Conservation (phyloP, 805 yeast genomes). For the Yarrowia deformans region DNA sequence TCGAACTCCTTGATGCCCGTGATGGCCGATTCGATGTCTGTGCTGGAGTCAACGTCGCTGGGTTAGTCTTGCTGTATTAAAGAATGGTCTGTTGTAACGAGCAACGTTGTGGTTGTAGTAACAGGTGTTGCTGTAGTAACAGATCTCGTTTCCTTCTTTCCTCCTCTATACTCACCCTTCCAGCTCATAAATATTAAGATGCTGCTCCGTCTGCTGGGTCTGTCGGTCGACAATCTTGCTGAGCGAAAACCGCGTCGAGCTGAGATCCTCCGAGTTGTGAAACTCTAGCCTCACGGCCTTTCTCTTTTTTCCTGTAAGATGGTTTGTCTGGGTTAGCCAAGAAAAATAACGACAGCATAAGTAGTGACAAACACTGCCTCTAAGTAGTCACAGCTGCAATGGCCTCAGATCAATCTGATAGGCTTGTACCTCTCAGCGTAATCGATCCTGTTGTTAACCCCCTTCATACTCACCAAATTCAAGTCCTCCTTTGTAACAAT, state of each 20-base stretch:
- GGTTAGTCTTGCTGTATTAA: too few species aligned
- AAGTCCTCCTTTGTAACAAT: slow-evolving; percentile 79
- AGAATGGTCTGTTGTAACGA: too few species aligned
- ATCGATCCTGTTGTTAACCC: too few species aligned
- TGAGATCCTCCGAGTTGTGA: slow-evolving; percentile 75
- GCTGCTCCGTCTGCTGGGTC: slow-evolving; percentile 26
- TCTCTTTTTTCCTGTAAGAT: slow-evolving; percentile 76
- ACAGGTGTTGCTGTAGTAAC: too few species aligned
- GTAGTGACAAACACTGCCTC: background rate
- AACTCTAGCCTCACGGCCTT: slow-evolving; percentile 72
- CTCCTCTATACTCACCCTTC: slow-evolving; percentile 25
- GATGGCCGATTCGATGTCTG: slow-evolving; percentile 66
- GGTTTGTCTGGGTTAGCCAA: slow-evolving; percentile 68
- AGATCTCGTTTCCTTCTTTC: too few species aligned
- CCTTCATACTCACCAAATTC: slow-evolving; percentile 41
- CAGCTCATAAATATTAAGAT: slow-evolving; percentile 34
- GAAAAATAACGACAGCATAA: too few species aligned
- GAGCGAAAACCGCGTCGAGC: slow-evolving; percentile 14
- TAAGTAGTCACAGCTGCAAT: too few species aligned
- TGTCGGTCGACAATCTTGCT: slow-evolving; percentile 31
- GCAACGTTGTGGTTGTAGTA: too few species aligned
- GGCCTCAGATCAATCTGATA: too few species aligned
- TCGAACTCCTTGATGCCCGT: slow-evolving; percentile 91
- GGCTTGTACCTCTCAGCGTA: too few species aligned
- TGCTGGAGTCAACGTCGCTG: slow-evolving; percentile 46